A percentile compares a stretch with the other conserved stretches of the same genome.
Evolutionary conservation across 768 basidiomycete genomes (phyloP).

Genomic region (Boletus bicolor): DNA sequence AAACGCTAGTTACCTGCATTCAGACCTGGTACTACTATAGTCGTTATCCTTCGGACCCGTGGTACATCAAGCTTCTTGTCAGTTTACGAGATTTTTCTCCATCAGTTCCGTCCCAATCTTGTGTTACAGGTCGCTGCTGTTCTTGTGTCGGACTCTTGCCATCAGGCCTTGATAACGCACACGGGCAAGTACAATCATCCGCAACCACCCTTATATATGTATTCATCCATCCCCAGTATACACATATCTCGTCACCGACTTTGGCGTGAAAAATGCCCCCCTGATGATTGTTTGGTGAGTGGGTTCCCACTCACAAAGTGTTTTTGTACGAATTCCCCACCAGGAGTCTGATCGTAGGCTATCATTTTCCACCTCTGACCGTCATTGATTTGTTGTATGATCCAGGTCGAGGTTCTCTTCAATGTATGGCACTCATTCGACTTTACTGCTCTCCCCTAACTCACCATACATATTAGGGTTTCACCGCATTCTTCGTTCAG

Average conservation of each 20-base stretch:
- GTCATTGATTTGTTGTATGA: not conserved
- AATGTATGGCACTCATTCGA: slow-evolving; percentile 33
- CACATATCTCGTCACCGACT: slow-evolving; percentile 45
- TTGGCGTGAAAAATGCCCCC: slow-evolving; percentile 29
- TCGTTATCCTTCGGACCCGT: slow-evolving; percentile 47
- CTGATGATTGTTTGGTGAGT: slow-evolving; percentile 44
- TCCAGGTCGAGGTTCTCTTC: slow-evolving; percentile 51
- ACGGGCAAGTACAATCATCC: slow-evolving; percentile 35
- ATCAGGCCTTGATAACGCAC: slow-evolving; percentile 57
- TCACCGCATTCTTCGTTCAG: slow-evolving; percentile 57
- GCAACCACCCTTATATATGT: rapidly evolving
- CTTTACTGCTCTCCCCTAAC: not conserved
- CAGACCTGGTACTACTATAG: slow-evolving; percentile 58
- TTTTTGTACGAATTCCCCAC: not conserved
- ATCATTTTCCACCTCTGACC: not conserved
- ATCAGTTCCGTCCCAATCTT: not conserved
- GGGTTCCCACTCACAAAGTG: not conserved
- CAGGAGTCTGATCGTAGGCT: slow-evolving; percentile 29
- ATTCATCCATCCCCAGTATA: slow-evolving; percentile 37
- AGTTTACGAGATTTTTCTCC: slow-evolving; percentile 7
- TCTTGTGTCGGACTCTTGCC: slow-evolving; percentile 51
- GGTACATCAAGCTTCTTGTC: slow-evolving; percentile 50
- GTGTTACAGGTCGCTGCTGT: slow-evolving; percentile 46
- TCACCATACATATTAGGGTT: slow-evolving; percentile 24
- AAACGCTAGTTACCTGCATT: slow-evolving; percentile 47